These are phyloP conservation scores for Buddleja alternifolia DNA, from an alignment of 257 asterid genomes.

Conservation along the genomic window DNA sequence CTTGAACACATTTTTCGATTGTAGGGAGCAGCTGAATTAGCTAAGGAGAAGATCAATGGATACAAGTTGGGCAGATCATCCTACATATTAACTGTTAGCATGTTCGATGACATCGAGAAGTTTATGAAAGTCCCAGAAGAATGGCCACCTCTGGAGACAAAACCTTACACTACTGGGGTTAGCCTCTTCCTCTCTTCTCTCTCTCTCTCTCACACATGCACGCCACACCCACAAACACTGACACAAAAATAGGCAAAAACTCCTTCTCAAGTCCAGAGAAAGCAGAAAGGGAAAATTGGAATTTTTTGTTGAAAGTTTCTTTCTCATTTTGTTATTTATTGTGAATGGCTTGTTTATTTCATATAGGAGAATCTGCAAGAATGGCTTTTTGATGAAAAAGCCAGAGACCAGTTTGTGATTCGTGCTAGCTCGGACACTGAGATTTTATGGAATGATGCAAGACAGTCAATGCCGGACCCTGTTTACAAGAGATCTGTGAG, in stretches of 20 bases:
- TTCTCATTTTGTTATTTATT: constrained; percentile 11
- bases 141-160: constrained; percentile 96
- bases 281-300: background rate
- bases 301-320: background rate
- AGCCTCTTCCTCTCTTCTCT: constrained; percentile 21
- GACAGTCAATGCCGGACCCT: constrained; percentile 81
- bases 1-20: constrained; percentile 18
- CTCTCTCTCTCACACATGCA: background rate
- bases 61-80: constrained; percentile 81
- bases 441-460: constrained; percentile 95
- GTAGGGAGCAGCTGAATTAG: constrained; percentile 98
- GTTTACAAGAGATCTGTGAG: constrained; percentile 82
- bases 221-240: too few species aligned
- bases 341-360: constrained; percentile 13
- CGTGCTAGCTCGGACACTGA: constrained; percentile 88
- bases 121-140: constrained; percentile 83
- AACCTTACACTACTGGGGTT: constrained; percentile 84
- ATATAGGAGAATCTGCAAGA: constrained; percentile 84
- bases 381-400: constrained; percentile 95
- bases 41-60: constrained; percentile 81
- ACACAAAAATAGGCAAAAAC: background rate
- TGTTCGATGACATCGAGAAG: constrained; percentile 88
- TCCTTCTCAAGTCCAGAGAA: background rate
- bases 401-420: constrained; percentile 91
- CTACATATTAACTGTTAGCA: constrained; percentile 76